Evolutionary conservation across 148 eudicot genomes (phyloP), one percentile per base, ranked within the genome.

Genomic region (Dysphania ambrosioides): DNA sequence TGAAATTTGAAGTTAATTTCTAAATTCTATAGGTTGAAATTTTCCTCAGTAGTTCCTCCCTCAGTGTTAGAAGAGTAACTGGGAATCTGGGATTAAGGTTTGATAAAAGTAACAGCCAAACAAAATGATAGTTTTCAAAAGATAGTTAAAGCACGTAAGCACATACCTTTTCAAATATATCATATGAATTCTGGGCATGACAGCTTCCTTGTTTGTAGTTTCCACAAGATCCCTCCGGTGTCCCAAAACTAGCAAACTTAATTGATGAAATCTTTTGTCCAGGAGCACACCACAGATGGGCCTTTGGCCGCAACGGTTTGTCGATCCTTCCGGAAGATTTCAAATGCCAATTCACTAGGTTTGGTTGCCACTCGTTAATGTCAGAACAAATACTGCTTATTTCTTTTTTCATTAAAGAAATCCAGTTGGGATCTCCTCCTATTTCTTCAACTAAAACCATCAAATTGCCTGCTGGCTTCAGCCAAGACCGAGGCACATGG

Each of bases 401-500:
- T 75, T 89, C 92, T 72, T 88, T 83, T 73, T 93, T 86, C 73
- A 82, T 89, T 82, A 93, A 86, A 6, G 93, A 81, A 62, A 93
- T 89, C 68, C 80, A 87, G 74, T 83, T 79, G 0, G 98, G 97
- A 69, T 89, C 77, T 62, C 98, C 98, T 8, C 96, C 97, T 82
- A 84, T 71, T 75, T 92, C 97, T 87, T 92, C 97, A 38, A 92
- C 79, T 23, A 87, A 90, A 35, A 92, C 93, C 88, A 92, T 79
- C 71, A 88, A 71, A 75, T 92, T 92, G 47, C 88, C 93, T 11
- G 75, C 80, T 2, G 91, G 97, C 56, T 85, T 82, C 53, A 92
- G 86, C 97, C 97, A 92, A 0, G 97, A 88, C 1, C 89, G 91
- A 32, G 97, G 97, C 47, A 92, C 87, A 60, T 92, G 97, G 74